These are phyloP conservation scores for Fusarium siculi DNA, from an alignment of 2,329 filamentous ascomycete genomes.

Conservation along the genomic window DNA sequence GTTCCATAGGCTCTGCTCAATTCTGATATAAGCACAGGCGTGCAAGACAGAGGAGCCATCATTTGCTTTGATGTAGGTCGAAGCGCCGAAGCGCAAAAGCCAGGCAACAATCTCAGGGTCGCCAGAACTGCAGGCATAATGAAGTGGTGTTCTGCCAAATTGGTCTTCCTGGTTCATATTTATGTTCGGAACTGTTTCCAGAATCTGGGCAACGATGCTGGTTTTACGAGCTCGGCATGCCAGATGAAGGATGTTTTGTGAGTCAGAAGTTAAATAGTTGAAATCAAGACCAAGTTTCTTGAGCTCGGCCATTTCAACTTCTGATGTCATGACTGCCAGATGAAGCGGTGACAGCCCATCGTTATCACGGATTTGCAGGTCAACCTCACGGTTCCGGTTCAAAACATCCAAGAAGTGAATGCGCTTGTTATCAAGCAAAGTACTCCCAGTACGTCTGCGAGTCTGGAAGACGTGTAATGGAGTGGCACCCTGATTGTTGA, in stretches of 20 bases:
- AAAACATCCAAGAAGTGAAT: slow-evolving; percentile 20
- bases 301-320: slow-evolving; percentile 3
- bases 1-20: slow-evolving; percentile 29
- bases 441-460: neutral
- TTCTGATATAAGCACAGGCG: slow-evolving; percentile 24
- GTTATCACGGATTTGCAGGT: slow-evolving; percentile 27
- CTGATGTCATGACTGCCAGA: slow-evolving; percentile 28
- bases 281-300: slow-evolving; percentile 14
- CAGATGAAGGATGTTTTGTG: slow-evolving; percentile 32
- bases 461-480: slow-evolving; percentile 26
- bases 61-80: neutral
- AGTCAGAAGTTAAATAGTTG: slow-evolving; percentile 17
- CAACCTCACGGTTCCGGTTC: neutral
- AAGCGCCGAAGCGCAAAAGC: slow-evolving; percentile 24
- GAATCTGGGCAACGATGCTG: slow-evolving; percentile 19
- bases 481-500: slow-evolving; percentile 24
- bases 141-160: slow-evolving; percentile 30
- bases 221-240: slow-evolving; percentile 29
- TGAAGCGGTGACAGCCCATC: slow-evolving; percentile 29
- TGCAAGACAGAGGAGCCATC: slow-evolving; percentile 20
- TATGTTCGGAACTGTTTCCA: neutral
- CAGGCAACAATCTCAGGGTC: slow-evolving; percentile 26
- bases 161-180: slow-evolving; percentile 28
- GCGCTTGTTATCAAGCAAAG: neutral
- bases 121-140: slow-evolving; percentile 36